phyloP scores from a whole-genome alignment of 2,329 filamentous ascomycete genomes.

The Hypoxylon sp. region DNA sequence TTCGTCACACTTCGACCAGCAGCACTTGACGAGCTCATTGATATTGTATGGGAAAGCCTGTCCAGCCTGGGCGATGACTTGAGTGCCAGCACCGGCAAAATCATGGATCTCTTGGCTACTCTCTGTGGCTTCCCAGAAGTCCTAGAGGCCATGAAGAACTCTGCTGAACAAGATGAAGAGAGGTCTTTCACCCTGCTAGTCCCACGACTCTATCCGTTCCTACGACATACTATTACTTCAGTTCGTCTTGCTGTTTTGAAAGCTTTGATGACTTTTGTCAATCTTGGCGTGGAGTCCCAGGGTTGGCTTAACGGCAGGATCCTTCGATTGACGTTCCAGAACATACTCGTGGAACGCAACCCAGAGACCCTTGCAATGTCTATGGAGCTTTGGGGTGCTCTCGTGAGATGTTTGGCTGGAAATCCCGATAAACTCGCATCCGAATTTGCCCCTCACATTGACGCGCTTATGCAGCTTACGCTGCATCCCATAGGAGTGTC shows the following conservation, averaged over 20 bases:
- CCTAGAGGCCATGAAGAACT: slow-evolving; percentile 91
- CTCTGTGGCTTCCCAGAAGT: slow-evolving; percentile 96
- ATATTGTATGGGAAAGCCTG: slow-evolving; percentile 97
- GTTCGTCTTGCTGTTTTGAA: slow-evolving; percentile 94
- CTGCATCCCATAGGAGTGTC: slow-evolving; percentile 94
- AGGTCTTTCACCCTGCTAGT: slow-evolving; percentile 94
- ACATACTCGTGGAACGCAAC: slow-evolving; percentile 93
- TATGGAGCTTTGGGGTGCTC: slow-evolving; percentile 86
- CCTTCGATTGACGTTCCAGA: slow-evolving; percentile 92
- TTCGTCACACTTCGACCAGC: slow-evolving; percentile 88
- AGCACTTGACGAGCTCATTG: slow-evolving; percentile 85
- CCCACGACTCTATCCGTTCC: slow-evolving; percentile 93
- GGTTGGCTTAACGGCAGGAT: slow-evolving; percentile 95
- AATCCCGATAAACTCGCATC: slow-evolving; percentile 75
- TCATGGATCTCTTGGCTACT: slow-evolving; percentile 97
- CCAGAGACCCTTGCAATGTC: slow-evolving; percentile 86
- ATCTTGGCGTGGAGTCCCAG: slow-evolving; percentile 85
- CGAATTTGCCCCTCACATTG: slow-evolving; percentile 82
- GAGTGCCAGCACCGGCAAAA: slow-evolving; percentile 95
- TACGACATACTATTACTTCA: slow-evolving; percentile 96
- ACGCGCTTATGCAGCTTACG: slow-evolving; percentile 86
- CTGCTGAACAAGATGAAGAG: slow-evolving; percentile 84
- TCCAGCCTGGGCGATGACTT: slow-evolving; percentile 97
- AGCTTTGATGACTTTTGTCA: slow-evolving; percentile 91
- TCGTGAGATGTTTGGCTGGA: slow-evolving; percentile 78